Evolutionary conservation across 768 basidiomycete species (phyloP), one percentile per base, ranked within the genome.

Genomic region (Mycena maculata): DNA sequence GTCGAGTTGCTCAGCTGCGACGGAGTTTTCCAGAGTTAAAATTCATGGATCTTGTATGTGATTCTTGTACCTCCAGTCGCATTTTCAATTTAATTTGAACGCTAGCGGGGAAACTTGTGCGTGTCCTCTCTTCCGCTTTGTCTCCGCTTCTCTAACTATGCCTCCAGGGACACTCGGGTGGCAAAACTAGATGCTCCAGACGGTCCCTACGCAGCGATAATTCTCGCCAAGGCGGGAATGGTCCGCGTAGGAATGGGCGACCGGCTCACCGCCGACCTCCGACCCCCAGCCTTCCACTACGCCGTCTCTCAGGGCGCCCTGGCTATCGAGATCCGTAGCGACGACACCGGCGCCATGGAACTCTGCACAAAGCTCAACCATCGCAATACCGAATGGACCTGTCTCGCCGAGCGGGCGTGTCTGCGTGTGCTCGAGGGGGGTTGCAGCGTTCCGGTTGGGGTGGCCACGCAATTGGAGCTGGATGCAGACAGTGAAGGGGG

Each of bases 241-340:
- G 84, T 94, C 13, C 93, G 97, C 31, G 80, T 95, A n/a, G 91
- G 89, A 45, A 85, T 88, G 84, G 85, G 84, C 15, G 79, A 89
- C 75, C 92, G 97, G 59, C 88, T 94, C 69, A 93, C 94, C 4
- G 73, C 87, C 42, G 89, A 94, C 72, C 77, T 99, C 63, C 74
- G 76, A 1, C 87, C 95, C 2, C 96, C 96, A 3, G 84, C 86
- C 8, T 82, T 96, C 23, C 92, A 90, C 76, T 86, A 94, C 71
- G 96, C 98, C 9, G 96, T 99, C 65, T 93, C 95, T 3, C 98
- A 99, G 79, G 98, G 96, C 31, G 95, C 96, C 15, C 82, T 99
- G 30, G 95, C 82, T 0, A 84, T 98, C 31, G 98, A 99, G 79
- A 88, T 96, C 67, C 90, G 92, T 41, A 73, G 85, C 23, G 83